phyloP scores from a whole-genome alignment of 305 asterid species.

The Ajuga reptans region DNA sequence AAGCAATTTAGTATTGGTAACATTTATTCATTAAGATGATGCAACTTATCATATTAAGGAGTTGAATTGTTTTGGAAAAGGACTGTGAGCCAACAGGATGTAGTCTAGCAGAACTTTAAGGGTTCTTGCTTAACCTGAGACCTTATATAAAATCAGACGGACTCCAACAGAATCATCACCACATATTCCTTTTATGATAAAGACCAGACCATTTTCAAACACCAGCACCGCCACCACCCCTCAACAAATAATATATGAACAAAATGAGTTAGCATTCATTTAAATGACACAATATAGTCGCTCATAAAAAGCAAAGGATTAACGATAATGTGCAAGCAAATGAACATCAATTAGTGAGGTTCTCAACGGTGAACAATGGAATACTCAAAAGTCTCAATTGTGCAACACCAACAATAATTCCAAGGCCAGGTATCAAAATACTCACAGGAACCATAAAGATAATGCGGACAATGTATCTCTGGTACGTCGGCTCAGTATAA shows the following conservation, averaged over 20 bases:
- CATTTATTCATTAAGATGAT: neutral
- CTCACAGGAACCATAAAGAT: constrained; percentile 98
- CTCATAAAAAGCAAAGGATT: neutral
- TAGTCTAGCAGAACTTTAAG: neutral
- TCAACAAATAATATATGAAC: neutral
- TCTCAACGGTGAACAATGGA: neutral
- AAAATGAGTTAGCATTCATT: neutral
- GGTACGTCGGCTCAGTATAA: constrained; percentile 86
- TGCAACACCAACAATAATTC: neutral
- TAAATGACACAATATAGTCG: neutral
- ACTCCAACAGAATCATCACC: neutral
- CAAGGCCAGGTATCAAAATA: constrained; percentile 7
- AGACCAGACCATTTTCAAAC: neutral
- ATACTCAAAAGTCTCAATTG: neutral
- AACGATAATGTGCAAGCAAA: neutral
- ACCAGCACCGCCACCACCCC: neutral
- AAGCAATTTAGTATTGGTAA: neutral
- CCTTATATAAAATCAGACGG: neutral
- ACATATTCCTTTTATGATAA: constrained; percentile 1
- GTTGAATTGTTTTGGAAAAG: neutral
- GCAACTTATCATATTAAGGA: neutral
- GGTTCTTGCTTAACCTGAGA: neutral
- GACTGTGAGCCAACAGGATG: neutral
- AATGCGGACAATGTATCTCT: constrained; percentile 88
- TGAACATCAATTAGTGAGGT: neutral